Evolutionary conservation across 2,329 filamentous ascomycete genomes (phyloP), one percentile per base, ranked within the genome.

Genomic region (Podosphaera aphanis): DNA sequence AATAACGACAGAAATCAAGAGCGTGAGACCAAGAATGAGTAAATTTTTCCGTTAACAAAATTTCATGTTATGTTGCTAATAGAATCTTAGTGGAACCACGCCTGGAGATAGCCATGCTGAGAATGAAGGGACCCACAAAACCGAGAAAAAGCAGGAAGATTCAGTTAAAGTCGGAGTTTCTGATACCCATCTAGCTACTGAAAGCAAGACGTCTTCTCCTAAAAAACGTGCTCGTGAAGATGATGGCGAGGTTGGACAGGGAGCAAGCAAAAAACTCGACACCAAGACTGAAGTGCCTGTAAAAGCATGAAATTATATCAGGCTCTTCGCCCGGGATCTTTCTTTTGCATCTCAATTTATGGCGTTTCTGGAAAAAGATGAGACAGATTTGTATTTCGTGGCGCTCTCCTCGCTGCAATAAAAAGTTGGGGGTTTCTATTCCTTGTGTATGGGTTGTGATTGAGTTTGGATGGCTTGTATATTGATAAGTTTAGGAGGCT

Each of bases 261-360:
- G 38, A 13, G 63, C 70, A 2, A 66, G 71, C 18, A 79, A 79
- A 67, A 79, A 78, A 64, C 66, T 74, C 36, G 71, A 78, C 49
- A 51, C 48, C 49, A 57, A 57, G 49, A 16, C 50, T 11, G 41
- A 43, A 29, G 41, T 16, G 15, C 15, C 41, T 21, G 38, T n/a
- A n/a, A n/a, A 5, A 41, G 5, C 2, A 41, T 13, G 20, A 20
- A 20, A 41, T 11, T 13, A 41, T 10, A 15, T 21, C 6, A 20
- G 16, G 13, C 20, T 29, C 25, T 29, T 11, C 11, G 25, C 11
- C 25, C 6, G 6, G 11, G 25, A 29, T 29, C 25, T 29, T 29
- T 29, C 5, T 29, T 29, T 11, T 6, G 11, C 5, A 29, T 29
- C 11, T 29, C 25, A 29, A 5, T 29, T 29, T 6, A 29, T 29